Evolutionary conservation across 768 basidiomycete species (phyloP), one percentile per base, ranked within the genome.

Genomic region (Sporobolomyces roseus): DNA sequence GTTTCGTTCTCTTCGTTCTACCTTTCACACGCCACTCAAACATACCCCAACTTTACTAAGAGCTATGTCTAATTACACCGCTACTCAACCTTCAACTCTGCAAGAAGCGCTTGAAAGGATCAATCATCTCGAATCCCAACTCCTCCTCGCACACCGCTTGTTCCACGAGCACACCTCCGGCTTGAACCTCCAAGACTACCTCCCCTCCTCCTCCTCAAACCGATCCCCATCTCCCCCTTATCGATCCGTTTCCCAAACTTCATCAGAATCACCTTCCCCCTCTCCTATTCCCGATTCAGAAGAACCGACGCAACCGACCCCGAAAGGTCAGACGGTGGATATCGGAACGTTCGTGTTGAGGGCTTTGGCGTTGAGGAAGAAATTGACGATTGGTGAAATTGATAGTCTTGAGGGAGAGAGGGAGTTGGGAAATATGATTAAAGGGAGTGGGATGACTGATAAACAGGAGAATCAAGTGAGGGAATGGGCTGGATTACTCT

Each of bases 271-370:
- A 6, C 21, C 58, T 7, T 16, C 49, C 7, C 21, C 58, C 4
- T 16, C 49, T 12, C 7, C 7, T 25, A 8, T 16, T 17, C 49
- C 27, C 49, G 10, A 25, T 27, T 4, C 5, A 27, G 10, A 25
- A 29, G 17, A 8, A 10, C 25, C 25, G 10, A 10, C 5, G n/a
- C 10, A 29, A 50, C n/a, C 46, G 17, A 9, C 45, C 23, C 6
- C 21, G 6, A 10, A 46, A 46, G 13, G 21, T 35, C 46, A 2
- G 13, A 36, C 38, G 14, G n/a, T 69, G 56, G 68, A 69, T 46
- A 33, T 69, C 46, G 68, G 58, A 23, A 51, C 62, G 8, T 52
- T 64, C 58, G 52, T 65, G 30, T 58, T 69, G 17, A 62, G 62
- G n/a, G 68, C 68, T 0, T 29, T 69, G 41, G 12, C 45, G 19